Percentiles rank a stretch among this genome's conserved stretches.
These are phyloP conservation scores for Hymenoscyphus infarciens DNA, from an alignment of 2,329 filamentous ascomycete genomes.

Conservation along the genomic window DNA sequence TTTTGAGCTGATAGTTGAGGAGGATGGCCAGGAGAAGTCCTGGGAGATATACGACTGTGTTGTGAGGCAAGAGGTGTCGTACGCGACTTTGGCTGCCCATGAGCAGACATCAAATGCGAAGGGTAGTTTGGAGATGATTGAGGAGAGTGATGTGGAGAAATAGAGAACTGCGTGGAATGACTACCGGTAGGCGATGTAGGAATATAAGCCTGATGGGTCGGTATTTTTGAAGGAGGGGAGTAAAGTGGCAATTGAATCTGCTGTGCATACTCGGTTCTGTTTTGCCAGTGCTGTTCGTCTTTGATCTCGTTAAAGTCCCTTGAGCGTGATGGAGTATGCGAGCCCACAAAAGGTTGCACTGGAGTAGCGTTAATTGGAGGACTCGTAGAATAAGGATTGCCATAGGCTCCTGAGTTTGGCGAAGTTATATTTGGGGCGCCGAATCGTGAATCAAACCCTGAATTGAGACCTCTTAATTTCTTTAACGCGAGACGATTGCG, in stretches of 20 bases:
- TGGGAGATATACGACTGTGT: not conserved
- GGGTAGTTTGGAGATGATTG: slow-evolving; percentile 7
- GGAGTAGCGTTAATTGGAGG: slow-evolving; percentile 8
- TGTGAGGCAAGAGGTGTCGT: not conserved
- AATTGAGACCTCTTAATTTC: slow-evolving; percentile 17
- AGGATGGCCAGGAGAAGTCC: not conserved
- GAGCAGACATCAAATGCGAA: not conserved
- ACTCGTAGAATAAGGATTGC: slow-evolving; percentile 16
- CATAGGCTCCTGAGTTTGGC: slow-evolving; percentile 25
- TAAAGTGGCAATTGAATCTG: slow-evolving; percentile 9
- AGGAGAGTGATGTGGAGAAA: slow-evolving; percentile 4
- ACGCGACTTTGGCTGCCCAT: not conserved
- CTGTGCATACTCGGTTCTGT: not conserved
- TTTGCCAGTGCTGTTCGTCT: slow-evolving; percentile 8
- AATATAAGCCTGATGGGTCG: slow-evolving; percentile 27
- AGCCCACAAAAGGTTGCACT: not conserved
- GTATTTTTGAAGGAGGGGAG: slow-evolving; percentile 12
- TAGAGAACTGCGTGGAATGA: slow-evolving; percentile 12
- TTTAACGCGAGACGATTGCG: slow-evolving; percentile 19
- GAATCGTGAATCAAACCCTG: slow-evolving; percentile 28
- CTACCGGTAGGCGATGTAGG: slow-evolving; percentile 14
- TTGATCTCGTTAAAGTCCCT: not conserved
- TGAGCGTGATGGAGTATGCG: not conserved
- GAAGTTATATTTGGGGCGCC: slow-evolving; percentile 29
- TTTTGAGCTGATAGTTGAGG: slow-evolving; percentile 1